phyloP scores from a whole-genome alignment of 345 rosid species.

The Hevea brasiliensis region DNA sequence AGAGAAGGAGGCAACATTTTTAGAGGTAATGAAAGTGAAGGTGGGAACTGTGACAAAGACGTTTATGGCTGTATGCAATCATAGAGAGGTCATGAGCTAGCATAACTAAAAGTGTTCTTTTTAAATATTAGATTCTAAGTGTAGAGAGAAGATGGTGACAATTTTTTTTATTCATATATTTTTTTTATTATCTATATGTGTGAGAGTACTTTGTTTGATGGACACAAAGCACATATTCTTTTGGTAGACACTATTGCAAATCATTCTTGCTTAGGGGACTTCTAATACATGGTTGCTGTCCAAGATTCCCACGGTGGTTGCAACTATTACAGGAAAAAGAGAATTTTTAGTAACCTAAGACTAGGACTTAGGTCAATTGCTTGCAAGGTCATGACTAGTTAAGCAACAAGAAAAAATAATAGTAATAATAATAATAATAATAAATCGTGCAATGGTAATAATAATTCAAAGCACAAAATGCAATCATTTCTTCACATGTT shows the following conservation, averaged over 20 bases:
- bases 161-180: too few relatives aligned
- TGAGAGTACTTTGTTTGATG: not conserved
- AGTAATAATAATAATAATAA: too few relatives aligned
- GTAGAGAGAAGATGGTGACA: too few relatives aligned
- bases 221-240: slow-evolving; percentile 8
- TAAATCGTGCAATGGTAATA: not conserved
- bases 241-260: slow-evolving; percentile 16
- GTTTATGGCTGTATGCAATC: slow-evolving; percentile 46
- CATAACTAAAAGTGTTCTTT: slow-evolving; percentile 12
- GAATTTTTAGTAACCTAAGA: too few relatives aligned
- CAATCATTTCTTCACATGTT: not conserved
- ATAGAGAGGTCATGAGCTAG: slow-evolving; percentile 31
- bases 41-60: slow-evolving; percentile 41
- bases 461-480: not conserved
- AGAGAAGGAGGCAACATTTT: not conserved
- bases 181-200: too few relatives aligned
- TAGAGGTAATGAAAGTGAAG: not conserved
- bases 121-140: slow-evolving; percentile 5
- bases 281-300: too few relatives aligned
- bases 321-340: too few relatives aligned
- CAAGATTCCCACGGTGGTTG: too few relatives aligned
- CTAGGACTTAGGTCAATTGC: too few relatives aligned
- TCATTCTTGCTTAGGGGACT: not conserved
- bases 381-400: too few relatives aligned
- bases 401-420: too few relatives aligned